phyloP scores from a whole-genome alignment of 1,284 basidiomycete species.

The Schizophyllum amplum region DNA sequence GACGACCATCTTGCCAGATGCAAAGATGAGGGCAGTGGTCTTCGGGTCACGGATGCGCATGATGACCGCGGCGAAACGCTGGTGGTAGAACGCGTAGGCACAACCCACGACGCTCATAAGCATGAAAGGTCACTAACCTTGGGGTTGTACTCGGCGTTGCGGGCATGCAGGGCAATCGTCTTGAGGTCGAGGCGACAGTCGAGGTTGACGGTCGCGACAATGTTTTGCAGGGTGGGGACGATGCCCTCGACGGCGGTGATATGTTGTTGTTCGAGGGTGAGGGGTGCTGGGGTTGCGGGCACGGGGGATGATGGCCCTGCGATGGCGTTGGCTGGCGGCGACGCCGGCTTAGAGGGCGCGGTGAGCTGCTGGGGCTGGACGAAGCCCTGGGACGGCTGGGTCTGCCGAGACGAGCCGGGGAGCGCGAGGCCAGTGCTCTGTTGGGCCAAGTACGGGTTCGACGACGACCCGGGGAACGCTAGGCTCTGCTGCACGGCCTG shows the following conservation, averaged over 20 bases:
- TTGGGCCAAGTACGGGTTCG: neutral
- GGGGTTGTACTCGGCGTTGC: slow-evolving; percentile 99
- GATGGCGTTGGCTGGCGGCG: slow-evolving; percentile 19
- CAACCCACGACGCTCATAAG: slow-evolving; percentile 54
- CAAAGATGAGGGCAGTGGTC: slow-evolving; percentile 98
- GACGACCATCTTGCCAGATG: slow-evolving; percentile 99
- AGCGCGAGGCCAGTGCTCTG: neutral
- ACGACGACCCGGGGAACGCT: neutral
- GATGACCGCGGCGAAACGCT: slow-evolving; percentile 99
- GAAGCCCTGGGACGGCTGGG: neutral
- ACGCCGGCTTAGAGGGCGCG: slow-evolving; percentile 11
- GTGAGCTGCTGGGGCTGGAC: neutral
- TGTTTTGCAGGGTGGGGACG: slow-evolving; percentile 94
- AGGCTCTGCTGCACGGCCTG: neutral
- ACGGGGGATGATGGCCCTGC: slow-evolving; percentile 45
- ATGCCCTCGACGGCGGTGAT: slow-evolving; percentile 93
- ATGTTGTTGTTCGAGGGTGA: slow-evolving; percentile 82
- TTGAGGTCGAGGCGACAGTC: slow-evolving; percentile 97
- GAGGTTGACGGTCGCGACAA: slow-evolving; percentile 98
- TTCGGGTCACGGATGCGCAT: slow-evolving; percentile 99
- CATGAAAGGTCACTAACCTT: slow-evolving; percentile 75
- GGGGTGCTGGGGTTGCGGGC: slow-evolving; percentile 55
- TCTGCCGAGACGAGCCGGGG: neutral
- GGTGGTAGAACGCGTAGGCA: slow-evolving; percentile 37
- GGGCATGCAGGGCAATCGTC: slow-evolving; percentile 96